Conservation (phyloP, 139 green algal species). For the Chlorella sp. region DNA sequence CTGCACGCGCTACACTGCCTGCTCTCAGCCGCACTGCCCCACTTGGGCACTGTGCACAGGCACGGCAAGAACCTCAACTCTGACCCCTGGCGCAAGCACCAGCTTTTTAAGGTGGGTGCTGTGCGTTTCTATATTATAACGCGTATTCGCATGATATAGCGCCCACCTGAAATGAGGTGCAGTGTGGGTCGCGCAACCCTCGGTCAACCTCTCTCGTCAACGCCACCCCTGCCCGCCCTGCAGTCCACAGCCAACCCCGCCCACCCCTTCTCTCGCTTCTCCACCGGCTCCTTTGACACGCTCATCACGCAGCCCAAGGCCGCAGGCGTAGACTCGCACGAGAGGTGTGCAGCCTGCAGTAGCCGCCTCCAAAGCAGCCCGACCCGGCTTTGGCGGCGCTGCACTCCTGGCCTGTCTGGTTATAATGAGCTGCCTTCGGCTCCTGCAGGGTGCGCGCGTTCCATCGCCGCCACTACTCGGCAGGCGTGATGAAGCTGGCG, state of each 20-base stretch:
- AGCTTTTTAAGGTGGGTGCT: too few relatives aligned
- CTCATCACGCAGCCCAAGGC: slow-evolving; percentile 41
- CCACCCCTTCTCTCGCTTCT: slow-evolving; percentile 77
- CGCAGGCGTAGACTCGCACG: slow-evolving; percentile 12
- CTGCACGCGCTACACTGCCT: background rate
- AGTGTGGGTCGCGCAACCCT: too few relatives aligned
- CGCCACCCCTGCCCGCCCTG: too few relatives aligned
- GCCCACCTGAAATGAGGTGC: too few relatives aligned
- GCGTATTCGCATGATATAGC: too few relatives aligned
- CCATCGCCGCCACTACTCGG: slow-evolving; percentile 71
- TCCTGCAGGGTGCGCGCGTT: slow-evolving; percentile 61
- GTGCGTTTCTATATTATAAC: too few relatives aligned
- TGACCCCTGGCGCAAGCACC: slow-evolving; percentile 79
- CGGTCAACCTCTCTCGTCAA: too few relatives aligned
- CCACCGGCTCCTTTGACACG: slow-evolving; percentile 64
- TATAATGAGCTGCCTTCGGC: slow-evolving; percentile 18
- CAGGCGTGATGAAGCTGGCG: slow-evolving; percentile 73
- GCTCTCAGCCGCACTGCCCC: background rate
- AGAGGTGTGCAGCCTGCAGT: too few relatives aligned
- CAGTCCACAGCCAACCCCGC: too few relatives aligned
- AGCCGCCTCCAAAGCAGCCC: too few relatives aligned
- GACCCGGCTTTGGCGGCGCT: too few relatives aligned
- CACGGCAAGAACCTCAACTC: slow-evolving; percentile 89
- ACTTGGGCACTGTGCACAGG: slow-evolving; percentile 56
- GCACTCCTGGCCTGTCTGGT: too few relatives aligned